Percentiles rank a stretch among this genome's conserved stretches.
Evolutionary conservation across 2,329 filamentous ascomycete genomes (phyloP).

Genomic region (Cytospora piceicola): DNA sequence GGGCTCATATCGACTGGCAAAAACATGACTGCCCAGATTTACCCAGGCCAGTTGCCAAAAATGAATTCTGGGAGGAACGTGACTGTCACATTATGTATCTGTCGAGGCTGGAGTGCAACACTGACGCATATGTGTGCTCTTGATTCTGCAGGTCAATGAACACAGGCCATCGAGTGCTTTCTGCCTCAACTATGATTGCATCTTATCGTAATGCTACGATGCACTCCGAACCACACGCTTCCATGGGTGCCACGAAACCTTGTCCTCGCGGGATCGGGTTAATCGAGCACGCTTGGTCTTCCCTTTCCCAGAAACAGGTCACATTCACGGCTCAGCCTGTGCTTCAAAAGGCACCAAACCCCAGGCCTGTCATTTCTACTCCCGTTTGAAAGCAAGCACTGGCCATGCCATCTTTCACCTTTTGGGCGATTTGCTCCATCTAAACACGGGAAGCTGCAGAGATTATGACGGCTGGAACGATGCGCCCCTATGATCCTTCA

Average conservation of each 20-base stretch:
- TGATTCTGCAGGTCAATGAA: slow-evolving; percentile 9
- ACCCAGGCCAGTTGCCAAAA: not conserved
- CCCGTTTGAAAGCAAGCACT: slow-evolving; percentile 40
- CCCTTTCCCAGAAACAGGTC: slow-evolving; percentile 33
- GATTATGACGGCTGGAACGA: slow-evolving; percentile 41
- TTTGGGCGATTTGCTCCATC: slow-evolving; percentile 33
- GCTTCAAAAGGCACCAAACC: slow-evolving; percentile 22
- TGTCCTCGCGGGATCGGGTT: slow-evolving; percentile 1
- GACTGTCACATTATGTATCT: slow-evolving; percentile 21
- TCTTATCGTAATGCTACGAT: slow-evolving; percentile 9
- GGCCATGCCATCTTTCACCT: slow-evolving; percentile 37
- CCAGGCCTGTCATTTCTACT: slow-evolving; percentile 36
- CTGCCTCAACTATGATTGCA: not conserved
- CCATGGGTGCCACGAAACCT: not conserved
- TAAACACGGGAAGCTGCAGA: slow-evolving; percentile 44
- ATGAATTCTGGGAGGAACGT: not conserved
- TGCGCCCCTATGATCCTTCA: slow-evolving; percentile 37
- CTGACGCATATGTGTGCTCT: slow-evolving; percentile 13
- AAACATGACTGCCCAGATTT: not conserved
- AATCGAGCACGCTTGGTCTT: slow-evolving; percentile 22
- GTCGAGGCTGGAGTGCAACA: slow-evolving; percentile 27
- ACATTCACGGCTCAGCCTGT: slow-evolving; percentile 29
- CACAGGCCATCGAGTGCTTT: slow-evolving; percentile 10
- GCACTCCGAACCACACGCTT: slow-evolving; percentile 9
- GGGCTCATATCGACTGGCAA: too few relatives aligned